Evolutionary conservation across 2,329 filamentous ascomycete species (phyloP), one percentile per base, ranked within the genome.

Genomic region (Colletotrichum cordylinicola): DNA sequence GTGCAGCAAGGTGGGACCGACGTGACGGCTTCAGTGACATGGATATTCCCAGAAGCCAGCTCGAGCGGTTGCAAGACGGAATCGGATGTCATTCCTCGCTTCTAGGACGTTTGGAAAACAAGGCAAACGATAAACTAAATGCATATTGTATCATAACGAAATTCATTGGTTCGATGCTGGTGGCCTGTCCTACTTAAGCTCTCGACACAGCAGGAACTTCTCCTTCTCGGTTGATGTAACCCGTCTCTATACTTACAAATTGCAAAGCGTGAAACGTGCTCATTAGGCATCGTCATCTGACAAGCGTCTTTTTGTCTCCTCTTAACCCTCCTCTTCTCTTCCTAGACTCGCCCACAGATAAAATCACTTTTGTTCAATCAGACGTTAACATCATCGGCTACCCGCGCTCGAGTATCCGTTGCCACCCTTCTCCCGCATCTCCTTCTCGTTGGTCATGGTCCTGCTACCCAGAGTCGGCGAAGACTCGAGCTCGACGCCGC

Each of bases 401-500:
- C 73, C 73, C 21, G 16, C 64, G 35, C 70, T 75, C 12, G 70
- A 73, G 58, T 75, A 75, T 1, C 70, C 70, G 18, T 75, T 73
- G 70, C n/a, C 37, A 33, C 72, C 73, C 70, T 77, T 77, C 35
- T 78, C 75, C 31, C 70, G 67, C 58, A 77, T 60, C 29, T 77
- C 77, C 77, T 78, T 78, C 68, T 78, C 77, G 29, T 77, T 77
- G 6, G 73, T 73, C 29, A 65, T 64, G 58, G 67, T 78, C 12
- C 74, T 67, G 77, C 77, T 78, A 6, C 72, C 74, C 27, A 74
- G 67, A 5, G 71, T 76, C 13, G 73, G 73, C 15, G 73, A 75
- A 15, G 73, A 73, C 16, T 73, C 73, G 8, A 75, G 70, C 35
- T 72, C 77, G 62, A 78, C 77, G 31, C 77, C 75, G 12, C 77